phyloP scores from a whole-genome alignment of 495 filamentous ascomycete genomes.

The Entonaema liquescens region DNA sequence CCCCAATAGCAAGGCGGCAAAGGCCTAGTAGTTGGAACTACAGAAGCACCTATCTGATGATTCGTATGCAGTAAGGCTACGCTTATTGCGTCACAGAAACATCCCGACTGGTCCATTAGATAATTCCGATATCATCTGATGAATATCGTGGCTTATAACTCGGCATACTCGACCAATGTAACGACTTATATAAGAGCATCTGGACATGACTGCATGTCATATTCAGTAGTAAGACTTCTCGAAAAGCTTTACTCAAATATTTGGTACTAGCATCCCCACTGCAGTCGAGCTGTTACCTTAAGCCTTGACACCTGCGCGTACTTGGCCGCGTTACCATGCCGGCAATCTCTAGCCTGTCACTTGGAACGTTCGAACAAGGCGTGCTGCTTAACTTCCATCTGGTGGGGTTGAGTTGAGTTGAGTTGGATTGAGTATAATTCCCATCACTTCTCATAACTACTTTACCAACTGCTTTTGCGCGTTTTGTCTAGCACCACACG shows the following conservation, averaged over 20 bases:
- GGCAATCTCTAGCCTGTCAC: constrained; percentile 8
- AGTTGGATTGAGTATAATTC: constrained; percentile 7
- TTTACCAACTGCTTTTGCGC: neutral
- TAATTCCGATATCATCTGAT: constrained; percentile 38
- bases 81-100: constrained; percentile 20
- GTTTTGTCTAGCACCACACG: constrained; percentile 4
- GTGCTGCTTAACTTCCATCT: constrained; percentile 17
- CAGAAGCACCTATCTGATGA: constrained; percentile 34
- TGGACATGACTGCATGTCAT: constrained; percentile 31
- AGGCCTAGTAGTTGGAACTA: constrained; percentile 36
- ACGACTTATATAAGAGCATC: constrained; percentile 27
- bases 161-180: constrained; percentile 22
- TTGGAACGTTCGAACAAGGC: constrained; percentile 4
- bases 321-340: constrained; percentile 1
- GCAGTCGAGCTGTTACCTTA: neutral
- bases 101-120: constrained; percentile 32
- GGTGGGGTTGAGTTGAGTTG: too few species aligned
- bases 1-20: constrained; percentile 29
- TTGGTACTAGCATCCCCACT: neutral
- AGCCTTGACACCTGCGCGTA: constrained; percentile 1
- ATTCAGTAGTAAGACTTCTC: constrained; percentile 14
- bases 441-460: constrained; percentile 1
- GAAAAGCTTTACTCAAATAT: constrained; percentile 1
- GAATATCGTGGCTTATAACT: constrained; percentile 12
- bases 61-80: constrained; percentile 34